Percentiles rank a stretch among this genome's conserved stretches.
phyloP scores from a whole-genome alignment of 441 rosid genomes.

The Biscutella laevigata region DNA sequence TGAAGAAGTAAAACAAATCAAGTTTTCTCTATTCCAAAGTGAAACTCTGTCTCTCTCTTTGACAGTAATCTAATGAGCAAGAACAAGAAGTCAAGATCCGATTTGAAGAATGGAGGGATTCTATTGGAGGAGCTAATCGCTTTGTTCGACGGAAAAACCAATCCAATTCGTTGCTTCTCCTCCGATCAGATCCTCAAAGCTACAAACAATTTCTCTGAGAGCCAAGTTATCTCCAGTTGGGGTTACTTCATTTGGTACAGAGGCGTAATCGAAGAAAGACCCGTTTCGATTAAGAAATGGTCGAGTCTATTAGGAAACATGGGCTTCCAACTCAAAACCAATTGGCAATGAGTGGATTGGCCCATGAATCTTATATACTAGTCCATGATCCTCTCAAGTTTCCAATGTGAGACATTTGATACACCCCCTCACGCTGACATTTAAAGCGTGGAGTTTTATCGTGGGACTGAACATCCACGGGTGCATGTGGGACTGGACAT shows the following conservation, averaged over 20 bases:
- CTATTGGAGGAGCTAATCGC: slow-evolving; percentile 31
- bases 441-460: too few relatives aligned
- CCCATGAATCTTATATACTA: too few relatives aligned
- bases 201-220: slow-evolving; percentile 26
- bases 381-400: too few relatives aligned
- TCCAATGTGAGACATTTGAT: too few relatives aligned
- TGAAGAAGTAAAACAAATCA: neutral
- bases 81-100: neutral
- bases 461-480: too few relatives aligned
- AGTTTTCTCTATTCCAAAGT: neutral
- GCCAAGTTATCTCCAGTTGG: slow-evolving; percentile 14
- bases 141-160: slow-evolving; percentile 25
- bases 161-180: slow-evolving; percentile 32
- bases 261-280: slow-evolving; percentile 19
- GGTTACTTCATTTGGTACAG: slow-evolving; percentile 23
- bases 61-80: slow-evolving; percentile 3
- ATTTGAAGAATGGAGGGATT: slow-evolving; percentile 26
- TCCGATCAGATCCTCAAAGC: slow-evolving; percentile 24
- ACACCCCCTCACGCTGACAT: too few relatives aligned
- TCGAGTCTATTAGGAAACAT: too few relatives aligned
- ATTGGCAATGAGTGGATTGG: too few relatives aligned
- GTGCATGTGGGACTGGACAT: too few relatives aligned
- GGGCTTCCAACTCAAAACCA: too few relatives aligned
- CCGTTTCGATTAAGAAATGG: slow-evolving; percentile 12
- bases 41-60: neutral